Evolutionary conservation across 768 basidiomycete species (phyloP).

Genomic region (Hemileccinum rubropunctum): DNA sequence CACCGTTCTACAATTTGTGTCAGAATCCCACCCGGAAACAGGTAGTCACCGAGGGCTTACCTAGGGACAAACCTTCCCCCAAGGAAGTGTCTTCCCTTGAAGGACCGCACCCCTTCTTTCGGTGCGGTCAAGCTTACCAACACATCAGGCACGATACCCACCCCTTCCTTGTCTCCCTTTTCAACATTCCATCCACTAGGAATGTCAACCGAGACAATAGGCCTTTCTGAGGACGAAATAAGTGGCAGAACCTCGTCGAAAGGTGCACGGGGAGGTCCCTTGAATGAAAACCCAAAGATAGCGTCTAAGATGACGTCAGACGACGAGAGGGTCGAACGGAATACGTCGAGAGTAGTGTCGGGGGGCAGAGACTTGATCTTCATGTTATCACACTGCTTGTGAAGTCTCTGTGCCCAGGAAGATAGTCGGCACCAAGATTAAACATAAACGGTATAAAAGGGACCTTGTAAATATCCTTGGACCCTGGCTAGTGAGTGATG

Average conservation of each 20-base stretch:
- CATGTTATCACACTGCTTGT: constrained; percentile 88
- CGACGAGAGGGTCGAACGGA: constrained; percentile 49
- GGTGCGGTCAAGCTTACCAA: constrained; percentile 92
- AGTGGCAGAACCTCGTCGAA: constrained; percentile 76
- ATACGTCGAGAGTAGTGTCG: constrained; percentile 42
- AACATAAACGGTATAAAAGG: background rate
- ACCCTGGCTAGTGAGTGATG: constrained; percentile 71
- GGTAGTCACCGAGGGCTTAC: constrained; percentile 43
- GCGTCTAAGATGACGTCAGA: constrained; percentile 90
- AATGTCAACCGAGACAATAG: constrained; percentile 93
- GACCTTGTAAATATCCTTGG: constrained; percentile 91
- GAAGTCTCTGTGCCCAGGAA: constrained; percentile 54
- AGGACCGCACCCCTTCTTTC: constrained; percentile 79
- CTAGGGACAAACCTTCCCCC: constrained; percentile 92
- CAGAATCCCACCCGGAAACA: background rate
- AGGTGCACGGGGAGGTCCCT: constrained; percentile 83
- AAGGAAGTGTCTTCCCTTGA: constrained; percentile 84
- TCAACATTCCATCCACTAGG: constrained; percentile 98
- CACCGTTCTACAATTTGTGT: constrained; percentile 47
- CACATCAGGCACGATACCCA: constrained; percentile 70
- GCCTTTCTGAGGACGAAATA: constrained; percentile 59
- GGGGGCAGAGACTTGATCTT: constrained; percentile 68
- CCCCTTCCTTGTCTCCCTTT: constrained; percentile 53
- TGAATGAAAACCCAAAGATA: constrained; percentile 98
- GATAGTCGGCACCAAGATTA: background rate